A percentile compares a stretch with the other conserved stretches of the same genome.
These are phyloP conservation scores for Tetratostichococcus sp. DNA, from an alignment of 139 green algal species.

Conservation along the genomic window DNA sequence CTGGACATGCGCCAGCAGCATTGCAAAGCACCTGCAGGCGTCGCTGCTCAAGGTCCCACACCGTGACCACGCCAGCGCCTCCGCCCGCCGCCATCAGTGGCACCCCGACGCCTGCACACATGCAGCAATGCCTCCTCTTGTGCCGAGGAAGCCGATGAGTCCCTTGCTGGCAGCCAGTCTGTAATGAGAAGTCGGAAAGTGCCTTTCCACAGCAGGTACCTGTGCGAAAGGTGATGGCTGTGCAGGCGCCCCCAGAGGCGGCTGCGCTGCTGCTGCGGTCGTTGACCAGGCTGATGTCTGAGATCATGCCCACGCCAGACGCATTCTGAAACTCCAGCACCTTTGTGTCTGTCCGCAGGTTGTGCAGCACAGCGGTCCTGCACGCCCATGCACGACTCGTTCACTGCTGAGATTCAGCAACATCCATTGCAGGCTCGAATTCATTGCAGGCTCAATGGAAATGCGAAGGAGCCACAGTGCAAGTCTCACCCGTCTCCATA, in stretches of 20 bases:
- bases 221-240: constrained; percentile 54
- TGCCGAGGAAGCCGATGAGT: no score
- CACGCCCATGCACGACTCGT: background rate
- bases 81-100: constrained; percentile 78
- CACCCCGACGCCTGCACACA: constrained; percentile 44
- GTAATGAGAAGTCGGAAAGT: no score
- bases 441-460: no score
- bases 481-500: constrained; percentile 77
- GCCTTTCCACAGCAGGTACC: no score
- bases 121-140: background rate
- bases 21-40: constrained; percentile 52
- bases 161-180: no score
- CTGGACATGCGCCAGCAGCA: no score
- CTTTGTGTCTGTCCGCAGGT: constrained; percentile 71
- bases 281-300: constrained; percentile 1
- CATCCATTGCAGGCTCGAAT: no score
- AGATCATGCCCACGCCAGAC: constrained; percentile 45
- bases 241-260: constrained; percentile 30
- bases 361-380: constrained; percentile 74
- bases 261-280: constrained; percentile 14
- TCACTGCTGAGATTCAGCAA: no score
- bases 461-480: no score
- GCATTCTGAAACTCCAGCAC: constrained; percentile 65
- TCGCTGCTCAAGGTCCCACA: constrained; percentile 90
- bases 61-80: constrained; percentile 65